Conservation (phyloP, 164 flowering plant species). For the Houttuynia cordata region DNA sequence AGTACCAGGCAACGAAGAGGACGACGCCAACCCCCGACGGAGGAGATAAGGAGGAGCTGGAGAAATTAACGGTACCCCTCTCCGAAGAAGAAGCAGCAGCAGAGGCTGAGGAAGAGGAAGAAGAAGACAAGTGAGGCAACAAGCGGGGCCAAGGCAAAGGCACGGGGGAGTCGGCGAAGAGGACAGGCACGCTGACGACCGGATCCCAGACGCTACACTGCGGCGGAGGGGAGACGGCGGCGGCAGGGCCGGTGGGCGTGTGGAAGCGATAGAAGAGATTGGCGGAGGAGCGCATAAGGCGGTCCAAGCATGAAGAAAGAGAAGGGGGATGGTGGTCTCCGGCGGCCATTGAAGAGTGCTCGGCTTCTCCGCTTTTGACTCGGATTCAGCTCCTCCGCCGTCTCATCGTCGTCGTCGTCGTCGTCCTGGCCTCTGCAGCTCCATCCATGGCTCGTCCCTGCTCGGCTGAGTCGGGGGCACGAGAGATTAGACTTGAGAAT, state of each 20-base stretch:
- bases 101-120: background rate
- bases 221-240: background rate
- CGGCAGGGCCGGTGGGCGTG: background rate
- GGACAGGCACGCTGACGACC: background rate
- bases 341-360: background rate
- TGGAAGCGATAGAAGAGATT: constrained; percentile 1
- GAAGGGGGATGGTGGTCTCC: background rate
- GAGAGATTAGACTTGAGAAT: no score
- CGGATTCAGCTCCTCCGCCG: no score
- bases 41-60: constrained; percentile 13
- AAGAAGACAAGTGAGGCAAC: background rate
- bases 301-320: no score
- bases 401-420: no score
- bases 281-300: background rate
- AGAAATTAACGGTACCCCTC: background rate
- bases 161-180: constrained; percentile 2
- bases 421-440: no score
- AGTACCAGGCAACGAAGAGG: background rate
- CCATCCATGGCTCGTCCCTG: background rate
- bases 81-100: background rate
- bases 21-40: constrained; percentile 38
- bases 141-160: background rate
- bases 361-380: no score
- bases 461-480: background rate
- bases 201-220: background rate